Evolutionary conservation across 2,329 filamentous ascomycete genomes (phyloP), one percentile per base, ranked within the genome.

Genomic region (Ophiocordyceps camponoti-floridani): DNA sequence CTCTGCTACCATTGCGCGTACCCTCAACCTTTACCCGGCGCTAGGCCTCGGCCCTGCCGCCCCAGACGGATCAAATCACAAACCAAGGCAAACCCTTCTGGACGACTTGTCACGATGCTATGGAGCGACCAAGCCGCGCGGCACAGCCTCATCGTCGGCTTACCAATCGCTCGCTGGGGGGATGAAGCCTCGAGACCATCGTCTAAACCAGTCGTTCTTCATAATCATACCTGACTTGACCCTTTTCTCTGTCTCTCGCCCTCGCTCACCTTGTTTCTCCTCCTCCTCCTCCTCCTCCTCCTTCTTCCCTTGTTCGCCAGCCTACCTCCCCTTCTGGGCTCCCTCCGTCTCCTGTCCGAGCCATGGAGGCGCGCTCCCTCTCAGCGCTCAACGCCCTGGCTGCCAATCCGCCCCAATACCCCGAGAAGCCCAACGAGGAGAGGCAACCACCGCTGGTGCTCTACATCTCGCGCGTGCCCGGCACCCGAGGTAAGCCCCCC

Each of bases 381-480:
- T 82, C 83, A 44, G 72, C 77, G 44, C 72, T 98, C 50, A 91
- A 85, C 51, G 67, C 74, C 40, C 74, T 95, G 49, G 89, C 91
- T 49, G 75, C 82, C 44, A 86, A 94, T 55, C 91, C 89, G 40
- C 89, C 91, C 42, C 74, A 79, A 53, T 91, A 94, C 59, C 85
- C 86, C 43, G 74, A 82, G 54, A 84, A 84, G 56, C 82, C 84
- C 5, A 75, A 78, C 3, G 78, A 82, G 52, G 66, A 73, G 53
- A 74, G 68, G 49, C 74, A 80, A 49, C 77, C 85, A 43, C 78
- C 85, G 4, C 62, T 96, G 43, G 78, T 80, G 2, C 73, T 98
- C 38, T 98, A 98, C 63, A 93, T 98, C 51, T 86, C 89, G 33
- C 72, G 89, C 51, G 89, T 98, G 0, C 91, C 91, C 1, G 89